Evolutionary conservation across 2,329 filamentous ascomycete species (phyloP), one percentile per base, ranked within the genome.

Genomic region (Penicillium sp.): DNA sequence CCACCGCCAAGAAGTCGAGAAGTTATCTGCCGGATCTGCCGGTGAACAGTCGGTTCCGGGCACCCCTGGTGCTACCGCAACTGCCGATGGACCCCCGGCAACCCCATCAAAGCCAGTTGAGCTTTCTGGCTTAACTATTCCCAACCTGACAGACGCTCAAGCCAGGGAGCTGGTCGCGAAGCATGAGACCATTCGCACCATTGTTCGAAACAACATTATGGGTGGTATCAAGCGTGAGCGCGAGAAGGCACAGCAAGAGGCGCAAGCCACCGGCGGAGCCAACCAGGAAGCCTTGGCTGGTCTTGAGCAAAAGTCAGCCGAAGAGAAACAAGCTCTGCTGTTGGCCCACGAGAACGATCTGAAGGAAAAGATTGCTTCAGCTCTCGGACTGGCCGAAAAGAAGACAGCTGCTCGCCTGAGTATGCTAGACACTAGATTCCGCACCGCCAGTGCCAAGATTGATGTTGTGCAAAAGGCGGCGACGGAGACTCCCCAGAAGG

Each of bases 381-480:
- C 87, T 3, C 83, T 88, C 48, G 82, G 88, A 57, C 82, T 94
- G 75, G 85, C 87, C 42, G 84, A 86, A 34, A 92, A 92, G 77
- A 90, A 90, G 70, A 84, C 83, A 50, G 84, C 84, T 2, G 77
- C 90, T 45, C 89, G 88, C 60, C 80, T 93, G 59, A 93, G 91
- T 69, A 89, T 95, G 85, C 79, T 86, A 5, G 88, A 93, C 62
- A 89, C 87, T 63, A 85, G 87, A 68, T 75, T 81, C 44, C 84
- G 82, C 57, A 75, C 77, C 8, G 84, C 86, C 0, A 80, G 81
- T 47, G 89, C 88, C 4, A 95, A 94, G 76, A 76, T 95, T 31
- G 82, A 83, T 1, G 84, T 94, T 1, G 89, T 97, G 3, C 83
- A 92, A 66, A 89, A 85, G 44, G 92, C 93, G 11, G 91, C 88